Evolutionary conservation across 2,329 filamentous ascomycete genomes (phyloP), one percentile per base, ranked within the genome.

Genomic region (Xylariaceae sp.): DNA sequence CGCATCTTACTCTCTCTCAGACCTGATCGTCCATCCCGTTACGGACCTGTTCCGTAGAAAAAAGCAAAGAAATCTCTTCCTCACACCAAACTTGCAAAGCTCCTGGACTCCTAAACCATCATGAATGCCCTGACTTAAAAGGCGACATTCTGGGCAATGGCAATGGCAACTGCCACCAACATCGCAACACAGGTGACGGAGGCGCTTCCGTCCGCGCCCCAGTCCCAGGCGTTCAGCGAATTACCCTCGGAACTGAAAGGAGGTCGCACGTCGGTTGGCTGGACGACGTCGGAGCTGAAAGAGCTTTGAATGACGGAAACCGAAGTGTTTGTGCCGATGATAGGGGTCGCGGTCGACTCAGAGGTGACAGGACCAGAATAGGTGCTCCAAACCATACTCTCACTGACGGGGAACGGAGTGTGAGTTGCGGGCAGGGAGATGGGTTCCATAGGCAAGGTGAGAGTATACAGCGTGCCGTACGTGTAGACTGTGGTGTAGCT

Each of bases 131-230:
- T 10, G 37, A 42, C 17, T 56, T 57, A 60, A 30, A 62, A 48
- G 13, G 60, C 49, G 13, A 62, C 50, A 30, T 1, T 39, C 39
- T 59, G 53, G 17, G 60, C 49, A 34, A 58, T n/a, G n/a, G 65
- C 51, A 17, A 62, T 62, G 18, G 65, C 45, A 9, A 68, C 39
- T 35, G 61, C 60, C 13, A 65, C 58, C 37, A 68, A 45, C 65
- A 68, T 62, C 44, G 67, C 57, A 30, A 62, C 59, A 52, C 67
- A 68, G 15, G 51, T 62, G 18, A 30, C 48, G 15, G 51, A 61
- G 18, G 18, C 48, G 50, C 53, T 58, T 23, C 51, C 51, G 5
- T 45, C 52, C 34, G 56, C 61, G 5, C 45, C 52, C 34, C 58
- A 59, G 13, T 60, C 51, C 17, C 47, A 49, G 15, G 57, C 53